These are phyloP conservation scores for Magnaporthales sp. DNA, from an alignment of 2,329 filamentous ascomycete genomes.

Conservation along the genomic window DNA sequence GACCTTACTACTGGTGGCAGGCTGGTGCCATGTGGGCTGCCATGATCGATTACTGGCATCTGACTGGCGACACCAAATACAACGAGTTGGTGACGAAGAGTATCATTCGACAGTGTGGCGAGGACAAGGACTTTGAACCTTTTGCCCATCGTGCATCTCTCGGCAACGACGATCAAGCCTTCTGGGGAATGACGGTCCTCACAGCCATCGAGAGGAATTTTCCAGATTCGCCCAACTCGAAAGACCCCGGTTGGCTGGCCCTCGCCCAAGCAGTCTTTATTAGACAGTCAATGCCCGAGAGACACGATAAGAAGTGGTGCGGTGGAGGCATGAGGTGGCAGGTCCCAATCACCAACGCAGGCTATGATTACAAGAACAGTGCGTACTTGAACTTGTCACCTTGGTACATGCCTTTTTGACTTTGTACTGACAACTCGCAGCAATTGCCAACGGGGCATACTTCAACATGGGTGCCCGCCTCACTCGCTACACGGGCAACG, in stretches of 20 bases:
- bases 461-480: slow-evolving; percentile 62
- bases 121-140: slow-evolving; percentile 48
- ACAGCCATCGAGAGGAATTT: slow-evolving; percentile 57
- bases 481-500: slow-evolving; percentile 58
- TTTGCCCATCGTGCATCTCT: slow-evolving; percentile 47
- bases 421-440: not conserved
- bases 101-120: slow-evolving; percentile 48
- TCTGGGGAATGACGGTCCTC: slow-evolving; percentile 63
- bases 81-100: slow-evolving; percentile 50
- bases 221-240: slow-evolving; percentile 41
- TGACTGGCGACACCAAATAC: slow-evolving; percentile 55
- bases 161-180: slow-evolving; percentile 60
- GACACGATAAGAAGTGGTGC: slow-evolving; percentile 63
- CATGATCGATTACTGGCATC: slow-evolving; percentile 60
- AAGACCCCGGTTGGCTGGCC: slow-evolving; percentile 51
- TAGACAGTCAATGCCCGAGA: slow-evolving; percentile 45
- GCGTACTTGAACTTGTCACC: not conserved
- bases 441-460: slow-evolving; percentile 51
- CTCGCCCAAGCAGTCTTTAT: slow-evolving; percentile 65
- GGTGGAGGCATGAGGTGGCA: slow-evolving; percentile 69
- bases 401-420: too few species aligned
- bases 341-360: slow-evolving; percentile 64
- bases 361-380: slow-evolving; percentile 65
- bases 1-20: slow-evolving; percentile 64
- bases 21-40: slow-evolving; percentile 61